A percentile compares a stretch with the other conserved stretches of the same genome.
Evolutionary conservation across 176 grass and related monocot species (phyloP).

Genomic region (Carex littledalei): DNA sequence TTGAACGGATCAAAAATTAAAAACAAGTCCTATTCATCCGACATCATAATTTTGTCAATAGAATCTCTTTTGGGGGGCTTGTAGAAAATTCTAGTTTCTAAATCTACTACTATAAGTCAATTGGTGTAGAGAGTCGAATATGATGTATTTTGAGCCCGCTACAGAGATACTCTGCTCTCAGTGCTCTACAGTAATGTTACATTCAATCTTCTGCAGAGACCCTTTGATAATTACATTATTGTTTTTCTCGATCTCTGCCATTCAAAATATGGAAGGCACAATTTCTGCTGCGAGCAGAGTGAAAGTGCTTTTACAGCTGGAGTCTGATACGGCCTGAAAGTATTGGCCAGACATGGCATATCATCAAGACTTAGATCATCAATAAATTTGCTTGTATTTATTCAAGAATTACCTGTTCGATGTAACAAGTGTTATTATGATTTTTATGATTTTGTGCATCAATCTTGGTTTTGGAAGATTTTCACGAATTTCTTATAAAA

Average conservation of each 20-base stretch:
- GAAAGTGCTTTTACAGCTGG: slow-evolving; percentile 2
- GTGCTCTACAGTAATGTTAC: neutral
- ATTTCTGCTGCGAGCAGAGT: neutral
- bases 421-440: neutral
- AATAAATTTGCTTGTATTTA: neutral
- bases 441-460: no score
- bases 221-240: neutral
- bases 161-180: neutral
- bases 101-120: neutral
- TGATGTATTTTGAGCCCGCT: neutral
- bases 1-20: no score
- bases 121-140: no score
- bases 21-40: no score
- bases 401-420: neutral
- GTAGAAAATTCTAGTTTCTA: neutral
- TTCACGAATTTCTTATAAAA: no score
- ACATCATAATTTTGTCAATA: neutral
- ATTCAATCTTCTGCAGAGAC: neutral
- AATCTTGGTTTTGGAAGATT: no score
- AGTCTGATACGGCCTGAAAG: neutral
- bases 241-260: neutral
- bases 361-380: neutral
- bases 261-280: neutral
- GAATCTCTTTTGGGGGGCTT: neutral
- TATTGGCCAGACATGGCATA: neutral